A percentile compares a stretch with the other conserved stretches of the same genome.
Conservation (phyloP, 2,329 filamentous ascomycete species). For the Tolypocladium paradoxum region DNA sequence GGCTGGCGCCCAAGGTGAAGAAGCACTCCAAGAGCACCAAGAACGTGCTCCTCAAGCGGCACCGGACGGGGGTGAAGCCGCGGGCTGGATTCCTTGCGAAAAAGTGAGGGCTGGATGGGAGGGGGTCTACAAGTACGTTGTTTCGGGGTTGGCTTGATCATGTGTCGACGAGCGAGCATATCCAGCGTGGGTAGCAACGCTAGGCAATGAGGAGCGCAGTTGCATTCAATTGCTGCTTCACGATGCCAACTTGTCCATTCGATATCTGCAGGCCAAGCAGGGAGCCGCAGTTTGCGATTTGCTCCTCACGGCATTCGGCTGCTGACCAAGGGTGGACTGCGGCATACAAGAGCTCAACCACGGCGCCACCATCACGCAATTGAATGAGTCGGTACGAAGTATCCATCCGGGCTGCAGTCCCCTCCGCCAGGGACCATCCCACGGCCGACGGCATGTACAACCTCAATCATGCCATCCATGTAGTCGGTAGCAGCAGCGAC, state of each 20-base stretch:
- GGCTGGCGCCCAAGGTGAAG: constrained; percentile 36
- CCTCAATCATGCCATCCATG: too few species aligned
- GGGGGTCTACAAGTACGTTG: neutral
- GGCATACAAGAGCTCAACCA: neutral
- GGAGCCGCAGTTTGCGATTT: neutral
- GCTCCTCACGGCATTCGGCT: neutral
- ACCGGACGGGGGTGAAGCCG: constrained; percentile 25
- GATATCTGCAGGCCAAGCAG: neutral
- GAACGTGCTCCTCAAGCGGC: constrained; percentile 34
- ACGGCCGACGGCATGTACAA: neutral
- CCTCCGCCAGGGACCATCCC: neutral
- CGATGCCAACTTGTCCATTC: neutral
- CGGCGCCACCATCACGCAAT: neutral
- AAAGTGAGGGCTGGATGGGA: neutral
- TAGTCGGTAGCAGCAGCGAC: neutral
- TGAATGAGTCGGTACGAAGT: too few species aligned
- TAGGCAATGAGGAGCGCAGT: neutral
- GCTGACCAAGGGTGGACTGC: neutral
- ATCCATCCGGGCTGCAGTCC: neutral
- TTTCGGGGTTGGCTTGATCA: neutral
- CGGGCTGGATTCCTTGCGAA: constrained; percentile 31
- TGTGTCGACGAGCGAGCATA: neutral
- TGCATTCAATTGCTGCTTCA: neutral
- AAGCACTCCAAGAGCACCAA: constrained; percentile 31
- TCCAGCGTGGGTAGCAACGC: neutral